phyloP scores from a whole-genome alignment of 106 monocot genomes.

The Ottelia alismoides region DNA sequence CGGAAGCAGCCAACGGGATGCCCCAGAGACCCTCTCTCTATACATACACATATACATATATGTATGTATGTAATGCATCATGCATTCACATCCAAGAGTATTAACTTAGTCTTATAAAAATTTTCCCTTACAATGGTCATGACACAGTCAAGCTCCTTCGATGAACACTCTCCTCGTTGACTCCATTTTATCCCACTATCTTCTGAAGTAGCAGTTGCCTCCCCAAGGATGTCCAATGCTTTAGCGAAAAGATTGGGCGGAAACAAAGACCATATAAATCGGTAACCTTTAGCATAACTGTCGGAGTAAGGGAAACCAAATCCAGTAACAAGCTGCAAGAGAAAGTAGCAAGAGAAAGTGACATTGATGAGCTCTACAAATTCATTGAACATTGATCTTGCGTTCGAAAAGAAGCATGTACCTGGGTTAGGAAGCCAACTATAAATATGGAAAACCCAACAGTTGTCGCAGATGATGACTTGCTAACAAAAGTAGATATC shows the following conservation, averaged over 20 bases:
- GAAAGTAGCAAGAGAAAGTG: not conserved
- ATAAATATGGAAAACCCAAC: slow-evolving; percentile 87
- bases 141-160: slow-evolving; percentile 31
- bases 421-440: slow-evolving; percentile 85
- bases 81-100: not conserved
- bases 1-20: too few species aligned
- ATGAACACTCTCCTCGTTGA: slow-evolving; percentile 38
- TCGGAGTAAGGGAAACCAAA: slow-evolving; percentile 46
- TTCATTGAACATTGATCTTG: too few species aligned
- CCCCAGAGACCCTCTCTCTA: too few species aligned
- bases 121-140: slow-evolving; percentile 67
- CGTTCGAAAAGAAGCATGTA: slow-evolving; percentile 6
- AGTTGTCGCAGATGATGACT: slow-evolving; percentile 71
- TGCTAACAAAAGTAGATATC: slow-evolving; percentile 78
- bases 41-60: too few species aligned
- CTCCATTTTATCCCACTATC: slow-evolving; percentile 63
- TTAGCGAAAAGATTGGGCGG: slow-evolving; percentile 72
- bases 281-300: slow-evolving; percentile 15
- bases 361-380: too few species aligned
- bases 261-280: slow-evolving; percentile 68
- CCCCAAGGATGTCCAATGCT: slow-evolving; percentile 61
- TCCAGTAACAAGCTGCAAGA: slow-evolving; percentile 43
- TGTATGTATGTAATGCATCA: too few species aligned
- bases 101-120: not conserved
- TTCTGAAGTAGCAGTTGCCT: slow-evolving; percentile 65